Conservation (phyloP, 208 protist genomes). For the Vickermania spadyakhi region DNA sequence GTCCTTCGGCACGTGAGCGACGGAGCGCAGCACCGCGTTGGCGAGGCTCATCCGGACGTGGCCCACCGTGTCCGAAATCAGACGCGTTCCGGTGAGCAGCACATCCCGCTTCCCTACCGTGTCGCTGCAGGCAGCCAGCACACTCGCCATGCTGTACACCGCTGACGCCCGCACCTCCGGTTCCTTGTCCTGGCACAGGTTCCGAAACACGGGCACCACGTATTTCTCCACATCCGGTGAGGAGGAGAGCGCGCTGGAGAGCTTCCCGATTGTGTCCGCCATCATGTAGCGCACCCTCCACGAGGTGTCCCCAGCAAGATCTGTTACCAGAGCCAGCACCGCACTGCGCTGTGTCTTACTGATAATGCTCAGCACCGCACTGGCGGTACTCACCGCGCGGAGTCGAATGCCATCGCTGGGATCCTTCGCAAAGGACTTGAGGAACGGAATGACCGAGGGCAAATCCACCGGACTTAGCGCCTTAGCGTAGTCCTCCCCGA, state of each 20-base stretch:
- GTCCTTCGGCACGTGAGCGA: slow-evolving; percentile 60
- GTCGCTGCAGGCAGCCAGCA: slow-evolving; percentile 51
- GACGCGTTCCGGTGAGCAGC: slow-evolving; percentile 57
- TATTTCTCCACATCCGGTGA: slow-evolving; percentile 50
- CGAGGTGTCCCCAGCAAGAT: slow-evolving; percentile 84
- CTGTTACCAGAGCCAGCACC: slow-evolving; percentile 77
- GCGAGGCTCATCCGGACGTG: slow-evolving; percentile 85
- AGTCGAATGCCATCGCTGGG: slow-evolving; percentile 96
- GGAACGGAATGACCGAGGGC: slow-evolving; percentile 87
- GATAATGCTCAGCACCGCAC: slow-evolving; percentile 82
- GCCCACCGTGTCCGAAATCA: slow-evolving; percentile 53
- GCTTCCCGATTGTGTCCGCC: slow-evolving; percentile 90
- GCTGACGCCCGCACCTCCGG: slow-evolving; percentile 80
- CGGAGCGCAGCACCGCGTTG: slow-evolving; percentile 69
- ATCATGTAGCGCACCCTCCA: slow-evolving; percentile 98
- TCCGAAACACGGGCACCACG: slow-evolving; percentile 57
- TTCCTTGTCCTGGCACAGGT: slow-evolving; percentile 72
- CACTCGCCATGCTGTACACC: slow-evolving; percentile 71
- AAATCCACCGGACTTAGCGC: slow-evolving; percentile 49
- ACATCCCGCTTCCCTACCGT: slow-evolving; percentile 51
- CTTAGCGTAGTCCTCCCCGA: slow-evolving; percentile 75
- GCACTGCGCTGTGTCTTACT: slow-evolving; percentile 59
- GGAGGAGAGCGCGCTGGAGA: slow-evolving; percentile 37
- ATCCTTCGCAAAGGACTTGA: slow-evolving; percentile 87
- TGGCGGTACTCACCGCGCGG: slow-evolving; percentile 89